These are phyloP conservation scores for Dipteronia sinensis DNA, from an alignment of 345 rosid species.

Conservation along the genomic window DNA sequence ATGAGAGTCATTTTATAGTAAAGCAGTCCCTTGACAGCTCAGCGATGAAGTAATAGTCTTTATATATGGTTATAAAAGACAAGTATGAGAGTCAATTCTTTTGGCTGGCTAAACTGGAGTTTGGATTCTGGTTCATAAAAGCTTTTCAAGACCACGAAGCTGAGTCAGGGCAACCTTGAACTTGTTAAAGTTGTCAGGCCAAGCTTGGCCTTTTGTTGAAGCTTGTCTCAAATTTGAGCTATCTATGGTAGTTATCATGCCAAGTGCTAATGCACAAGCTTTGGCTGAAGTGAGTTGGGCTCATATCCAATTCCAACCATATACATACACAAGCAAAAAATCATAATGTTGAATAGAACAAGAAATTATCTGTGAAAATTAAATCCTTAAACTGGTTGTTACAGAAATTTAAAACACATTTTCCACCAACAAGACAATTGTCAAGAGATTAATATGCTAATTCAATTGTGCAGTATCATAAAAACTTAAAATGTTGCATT, in stretches of 20 bases:
- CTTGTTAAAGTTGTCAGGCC: neutral
- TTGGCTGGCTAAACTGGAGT: neutral
- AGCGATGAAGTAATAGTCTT: neutral
- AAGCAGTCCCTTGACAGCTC: neutral
- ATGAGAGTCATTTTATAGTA: neutral
- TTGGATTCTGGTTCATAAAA: neutral
- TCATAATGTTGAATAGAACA: neutral
- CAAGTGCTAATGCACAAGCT: too few relatives aligned
- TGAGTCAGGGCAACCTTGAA: neutral
- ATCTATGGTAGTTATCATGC: too few relatives aligned
- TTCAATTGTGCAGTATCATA: neutral
- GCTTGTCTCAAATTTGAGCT: too few relatives aligned
- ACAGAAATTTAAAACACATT: too few relatives aligned
- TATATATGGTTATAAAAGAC: neutral
- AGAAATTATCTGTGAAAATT: too few relatives aligned
- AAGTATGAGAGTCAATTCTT: neutral
- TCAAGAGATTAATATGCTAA: constrained; percentile 1
- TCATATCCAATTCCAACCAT: too few relatives aligned
- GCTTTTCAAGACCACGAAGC: neutral
- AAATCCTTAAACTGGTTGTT: too few relatives aligned
- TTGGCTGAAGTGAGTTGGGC: too few relatives aligned
- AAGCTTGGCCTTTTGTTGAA: neutral
- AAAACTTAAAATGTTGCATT: constrained; percentile 5
- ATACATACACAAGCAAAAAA: neutral
- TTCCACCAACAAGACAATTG: neutral